These are phyloP conservation scores for Dactylellina leptospora DNA, from an alignment of 2,329 filamentous ascomycete genomes.

Conservation along the genomic window DNA sequence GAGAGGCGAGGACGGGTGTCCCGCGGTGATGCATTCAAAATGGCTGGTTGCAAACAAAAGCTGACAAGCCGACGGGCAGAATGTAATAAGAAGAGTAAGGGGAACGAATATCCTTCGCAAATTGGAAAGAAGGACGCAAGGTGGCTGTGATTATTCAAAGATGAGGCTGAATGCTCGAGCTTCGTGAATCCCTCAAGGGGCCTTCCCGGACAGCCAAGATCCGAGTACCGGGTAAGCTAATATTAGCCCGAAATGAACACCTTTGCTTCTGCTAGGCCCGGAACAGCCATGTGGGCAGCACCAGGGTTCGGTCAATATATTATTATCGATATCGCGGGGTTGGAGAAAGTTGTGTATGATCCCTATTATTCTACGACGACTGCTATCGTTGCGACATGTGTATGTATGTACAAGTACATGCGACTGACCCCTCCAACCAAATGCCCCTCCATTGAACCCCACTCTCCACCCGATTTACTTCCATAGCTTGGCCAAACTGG, in stretches of 20 bases:
- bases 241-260: slow-evolving; percentile 48
- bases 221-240: slow-evolving; percentile 39
- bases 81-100: too few relatives aligned
- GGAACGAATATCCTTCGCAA: slow-evolving; percentile 13
- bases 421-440: slow-evolving; percentile 1
- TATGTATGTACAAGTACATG: slow-evolving; percentile 52
- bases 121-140: slow-evolving; percentile 39
- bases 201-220: slow-evolving; percentile 48
- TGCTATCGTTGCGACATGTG: slow-evolving; percentile 24
- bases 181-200: slow-evolving; percentile 14
- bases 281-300: not conserved
- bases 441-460: not conserved
- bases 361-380: too few relatives aligned
- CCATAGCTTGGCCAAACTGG: slow-evolving; percentile 86
- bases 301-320: too few relatives aligned
- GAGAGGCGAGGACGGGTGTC: slow-evolving; percentile 11
- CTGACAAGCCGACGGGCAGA: not conserved
- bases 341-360: too few relatives aligned
- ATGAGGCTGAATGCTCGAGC: slow-evolving; percentile 51
- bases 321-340: too few relatives aligned
- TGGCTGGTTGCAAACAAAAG: not conserved
- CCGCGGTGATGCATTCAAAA: slow-evolving; percentile 35
- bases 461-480: slow-evolving; percentile 66
- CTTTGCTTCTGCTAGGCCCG: slow-evolving; percentile 1
- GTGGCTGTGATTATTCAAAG: slow-evolving; percentile 22